Conservation (phyloP, 768 basidiomycete species). For the Pluteus cervinus region DNA sequence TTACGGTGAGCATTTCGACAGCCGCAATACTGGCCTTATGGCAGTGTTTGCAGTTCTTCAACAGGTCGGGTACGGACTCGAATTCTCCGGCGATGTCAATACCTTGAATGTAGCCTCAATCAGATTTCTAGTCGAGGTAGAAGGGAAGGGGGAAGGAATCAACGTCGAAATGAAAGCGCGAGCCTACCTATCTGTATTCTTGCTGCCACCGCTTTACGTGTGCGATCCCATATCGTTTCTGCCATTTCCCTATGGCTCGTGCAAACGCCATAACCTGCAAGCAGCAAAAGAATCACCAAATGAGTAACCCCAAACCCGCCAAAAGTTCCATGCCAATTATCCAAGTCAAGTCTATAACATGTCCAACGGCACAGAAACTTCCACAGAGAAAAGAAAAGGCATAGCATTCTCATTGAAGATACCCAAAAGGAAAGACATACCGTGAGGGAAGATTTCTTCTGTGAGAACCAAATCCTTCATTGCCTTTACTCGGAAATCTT, state of each 20-base stretch:
- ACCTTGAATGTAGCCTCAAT: slow-evolving; percentile 25
- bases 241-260: slow-evolving; percentile 41
- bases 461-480: slow-evolving; percentile 45
- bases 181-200: slow-evolving; percentile 49
- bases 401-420: slow-evolving; percentile 1
- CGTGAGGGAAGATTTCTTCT: slow-evolving; percentile 69
- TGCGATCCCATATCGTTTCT: slow-evolving; percentile 42
- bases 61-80: slow-evolving; percentile 40
- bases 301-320: too few species aligned
- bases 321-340: too few species aligned
- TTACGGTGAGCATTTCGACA: slow-evolving; percentile 63
- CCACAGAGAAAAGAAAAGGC: too few species aligned
- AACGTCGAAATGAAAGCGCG: not conserved
- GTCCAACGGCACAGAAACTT: too few species aligned
- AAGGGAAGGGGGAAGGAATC: slow-evolving; percentile 3
- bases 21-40: slow-evolving; percentile 58
- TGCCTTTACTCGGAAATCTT: slow-evolving; percentile 47
- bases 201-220: slow-evolving; percentile 36
- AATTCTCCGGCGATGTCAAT: slow-evolving; percentile 69
- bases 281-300: slow-evolving; percentile 5
- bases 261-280: slow-evolving; percentile 54
- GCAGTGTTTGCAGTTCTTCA: slow-evolving; percentile 46
- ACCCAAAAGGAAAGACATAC: slow-evolving; percentile 20
- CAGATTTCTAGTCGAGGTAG: slow-evolving; percentile 1
- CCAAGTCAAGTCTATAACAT: too few species aligned